Evolutionary conservation across 768 basidiomycete species (phyloP), one percentile per base, ranked within the genome.

Genomic region (Mycena floridula): DNA sequence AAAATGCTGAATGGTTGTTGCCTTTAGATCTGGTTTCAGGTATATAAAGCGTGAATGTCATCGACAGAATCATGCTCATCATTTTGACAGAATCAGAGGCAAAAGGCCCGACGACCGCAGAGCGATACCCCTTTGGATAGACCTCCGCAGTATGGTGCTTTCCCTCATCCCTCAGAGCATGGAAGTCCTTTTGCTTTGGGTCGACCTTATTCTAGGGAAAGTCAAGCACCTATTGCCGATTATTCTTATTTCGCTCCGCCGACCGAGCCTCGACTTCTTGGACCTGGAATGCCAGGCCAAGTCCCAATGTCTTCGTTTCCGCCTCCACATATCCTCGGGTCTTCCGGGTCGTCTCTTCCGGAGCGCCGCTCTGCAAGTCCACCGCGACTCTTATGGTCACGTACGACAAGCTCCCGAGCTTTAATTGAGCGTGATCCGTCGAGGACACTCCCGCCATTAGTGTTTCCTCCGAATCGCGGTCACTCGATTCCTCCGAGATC

Each of bases 1-100:
- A n/a, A n/a, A n/a, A n/a, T n/a, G n/a, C n/a, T n/a, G n/a, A 22
- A 46, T 22, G 50, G 36, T 50, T 43, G 35, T 25, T 32, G 42
- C 54, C 46, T 54, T 25, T 56, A 91, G 89, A 89, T 91, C 53
- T 91, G 89, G 89, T 91, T 91, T 65, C 89, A 90, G 75, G 88
- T 86, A 62, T 49, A 36, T 47, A 51, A 1, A 49, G 42, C 40
- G 36, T 40, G 25, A 40, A 38, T 43, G 40, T 26, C 45, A 15
- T 16, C n/a, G n/a, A n/a, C n/a, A n/a, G n/a, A n/a, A n/a, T n/a
- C n/a, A n/a, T n/a, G n/a, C n/a, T n/a, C n/a, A n/a, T n/a, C n/a
- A n/a, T n/a, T n/a, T n/a, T n/a, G n/a, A n/a, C n/a, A 90, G 89
- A 91, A 91, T 60, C 88, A 91, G 59, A 79, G 88, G 49, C 89